A percentile compares a stretch with the other conserved stretches of the same genome.
These are phyloP conservation scores for Schizophyllum commune DNA, from an alignment of 1,284 basidiomycete genomes.

Conservation along the genomic window DNA sequence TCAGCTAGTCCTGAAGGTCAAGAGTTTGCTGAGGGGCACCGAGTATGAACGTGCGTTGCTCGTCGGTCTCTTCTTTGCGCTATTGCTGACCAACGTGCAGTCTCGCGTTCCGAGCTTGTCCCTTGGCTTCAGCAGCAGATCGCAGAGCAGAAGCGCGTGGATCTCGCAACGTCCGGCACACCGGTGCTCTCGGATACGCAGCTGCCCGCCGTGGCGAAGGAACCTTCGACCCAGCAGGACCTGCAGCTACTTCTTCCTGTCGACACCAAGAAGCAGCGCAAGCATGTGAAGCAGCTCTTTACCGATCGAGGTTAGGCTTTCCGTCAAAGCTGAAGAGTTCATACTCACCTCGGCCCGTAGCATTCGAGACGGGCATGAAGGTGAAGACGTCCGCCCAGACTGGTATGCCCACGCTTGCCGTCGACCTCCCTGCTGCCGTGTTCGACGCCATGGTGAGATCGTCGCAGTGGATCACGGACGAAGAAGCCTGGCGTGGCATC, in stretches of 20 bases:
- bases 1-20: conserved; percentile 68
- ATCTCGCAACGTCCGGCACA: conserved; percentile 53
- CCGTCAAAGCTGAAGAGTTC: background rate
- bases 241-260: conserved; percentile 55
- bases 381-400: conserved; percentile 50
- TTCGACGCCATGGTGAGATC: conserved; percentile 57
- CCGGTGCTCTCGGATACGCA: conserved; percentile 30
- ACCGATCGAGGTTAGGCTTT: conserved; percentile 48
- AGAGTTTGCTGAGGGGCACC: conserved; percentile 68
- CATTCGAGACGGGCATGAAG: conserved; percentile 51
- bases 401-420: conserved; percentile 59
- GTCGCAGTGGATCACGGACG: conserved; percentile 60
- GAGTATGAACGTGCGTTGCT: conserved; percentile 57
- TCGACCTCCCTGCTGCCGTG: conserved; percentile 53
- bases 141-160: conserved; percentile 70
- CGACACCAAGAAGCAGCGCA: conserved; percentile 68
- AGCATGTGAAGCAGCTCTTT: conserved; percentile 62
- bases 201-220: conserved; percentile 6
- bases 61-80: background rate
- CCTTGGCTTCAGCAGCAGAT: conserved; percentile 68
- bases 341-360: conserved; percentile 24
- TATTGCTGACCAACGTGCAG: conserved; percentile 24
- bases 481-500: conserved; percentile 64
- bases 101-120: conserved; percentile 64
- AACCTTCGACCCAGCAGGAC: conserved; percentile 23